Evolutionary conservation across 2,329 filamentous ascomycete genomes (phyloP).

Genomic region (Ceratocystis ficicola): DNA sequence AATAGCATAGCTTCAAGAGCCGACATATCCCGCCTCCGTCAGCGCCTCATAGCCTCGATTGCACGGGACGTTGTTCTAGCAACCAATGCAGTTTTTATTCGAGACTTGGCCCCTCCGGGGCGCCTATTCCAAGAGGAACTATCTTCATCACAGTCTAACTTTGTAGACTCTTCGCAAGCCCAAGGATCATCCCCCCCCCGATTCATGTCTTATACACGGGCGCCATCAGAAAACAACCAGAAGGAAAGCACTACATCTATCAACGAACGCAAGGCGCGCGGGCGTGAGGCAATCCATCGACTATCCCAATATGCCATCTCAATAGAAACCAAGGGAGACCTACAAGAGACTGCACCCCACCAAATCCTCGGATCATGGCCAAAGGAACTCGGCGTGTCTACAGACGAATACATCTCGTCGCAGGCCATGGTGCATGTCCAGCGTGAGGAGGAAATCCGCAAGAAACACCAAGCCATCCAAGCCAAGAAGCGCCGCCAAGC

Average conservation of each 20-base stretch:
- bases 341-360: slow-evolving; percentile 23
- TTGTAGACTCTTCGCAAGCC: neutral
- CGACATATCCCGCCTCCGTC: neutral
- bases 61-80: slow-evolving; percentile 8
- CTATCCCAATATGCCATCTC: slow-evolving; percentile 30
- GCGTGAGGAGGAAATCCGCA: slow-evolving; percentile 16
- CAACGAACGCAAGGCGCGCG: slow-evolving; percentile 9
- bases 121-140: neutral
- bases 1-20: neutral
- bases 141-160: slow-evolving; percentile 1
- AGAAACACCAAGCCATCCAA: slow-evolving; percentile 18
- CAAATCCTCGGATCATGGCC: slow-evolving; percentile 33
- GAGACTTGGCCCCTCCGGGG: neutral
- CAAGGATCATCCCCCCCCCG: slow-evolving; percentile 3
- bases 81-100: neutral
- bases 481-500: slow-evolving; percentile 20
- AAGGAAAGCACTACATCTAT: neutral
- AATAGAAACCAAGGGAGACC: slow-evolving; percentile 26
- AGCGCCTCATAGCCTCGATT: slow-evolving; percentile 1
- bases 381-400: slow-evolving; percentile 29
- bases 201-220: neutral
- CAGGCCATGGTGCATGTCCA: slow-evolving; percentile 2
- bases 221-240: neutral
- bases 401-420: slow-evolving; percentile 30
- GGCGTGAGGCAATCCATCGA: slow-evolving; percentile 29